Conservation (phyloP, 2,329 filamentous ascomycete genomes). For the Cercospora sojina region DNA sequence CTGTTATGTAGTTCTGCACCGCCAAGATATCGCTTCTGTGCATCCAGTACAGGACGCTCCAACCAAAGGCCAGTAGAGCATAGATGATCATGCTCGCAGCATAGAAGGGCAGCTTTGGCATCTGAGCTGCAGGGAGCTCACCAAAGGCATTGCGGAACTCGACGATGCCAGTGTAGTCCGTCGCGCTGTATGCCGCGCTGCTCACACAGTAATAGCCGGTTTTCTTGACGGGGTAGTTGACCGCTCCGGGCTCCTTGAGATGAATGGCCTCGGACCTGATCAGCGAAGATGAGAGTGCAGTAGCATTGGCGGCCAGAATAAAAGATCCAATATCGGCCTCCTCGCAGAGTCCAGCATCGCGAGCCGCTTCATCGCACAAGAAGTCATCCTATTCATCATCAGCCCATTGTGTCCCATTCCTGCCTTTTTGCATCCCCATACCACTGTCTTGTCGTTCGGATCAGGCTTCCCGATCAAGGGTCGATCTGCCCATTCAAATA, state of each 20-base stretch:
- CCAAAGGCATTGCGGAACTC: slow-evolving; percentile 96
- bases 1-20: slow-evolving; percentile 98
- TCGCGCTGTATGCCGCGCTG: slow-evolving; percentile 66
- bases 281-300: slow-evolving; percentile 65
- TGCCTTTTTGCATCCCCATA: not conserved
- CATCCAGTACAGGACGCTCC: slow-evolving; percentile 94
- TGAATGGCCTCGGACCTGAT: slow-evolving; percentile 81
- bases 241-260: slow-evolving; percentile 68
- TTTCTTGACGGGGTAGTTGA: slow-evolving; percentile 81
- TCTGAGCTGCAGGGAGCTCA: slow-evolving; percentile 91
- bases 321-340: slow-evolving; percentile 78
- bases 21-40: slow-evolving; percentile 91
- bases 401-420: slow-evolving; percentile 8
- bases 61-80: slow-evolving; percentile 80
- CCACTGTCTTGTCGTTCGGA: slow-evolving; percentile 40
- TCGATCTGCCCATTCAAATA: slow-evolving; percentile 93
- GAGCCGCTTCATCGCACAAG: slow-evolving; percentile 73
- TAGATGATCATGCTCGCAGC: slow-evolving; percentile 92
- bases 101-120: slow-evolving; percentile 96
- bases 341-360: slow-evolving; percentile 71
- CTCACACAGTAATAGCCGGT: slow-evolving; percentile 96
- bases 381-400: slow-evolving; percentile 54
- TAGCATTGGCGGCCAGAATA: slow-evolving; percentile 74
- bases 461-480: slow-evolving; percentile 70
- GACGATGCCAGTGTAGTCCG: slow-evolving; percentile 74